Evolutionary conservation across 78 protist species (phyloP).

Genomic region (Planoprotostelium fungivorum): DNA sequence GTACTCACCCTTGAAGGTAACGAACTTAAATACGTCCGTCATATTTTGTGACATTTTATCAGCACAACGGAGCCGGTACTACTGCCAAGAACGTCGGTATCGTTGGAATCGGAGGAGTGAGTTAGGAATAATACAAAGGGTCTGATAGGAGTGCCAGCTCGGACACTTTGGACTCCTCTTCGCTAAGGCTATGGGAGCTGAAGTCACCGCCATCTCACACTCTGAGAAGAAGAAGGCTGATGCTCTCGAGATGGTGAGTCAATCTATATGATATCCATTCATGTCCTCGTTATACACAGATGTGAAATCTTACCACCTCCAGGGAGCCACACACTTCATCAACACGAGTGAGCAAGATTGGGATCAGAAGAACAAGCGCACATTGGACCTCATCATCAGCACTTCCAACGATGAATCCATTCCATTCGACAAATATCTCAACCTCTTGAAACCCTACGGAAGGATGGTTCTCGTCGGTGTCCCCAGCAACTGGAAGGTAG

Average conservation of each 20-base stretch:
- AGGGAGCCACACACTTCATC: background rate
- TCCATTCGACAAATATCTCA: background rate
- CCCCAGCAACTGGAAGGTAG: background rate
- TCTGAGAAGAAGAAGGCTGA: background rate
- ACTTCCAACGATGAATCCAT: background rate
- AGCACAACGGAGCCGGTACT: background rate
- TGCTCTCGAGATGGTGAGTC: background rate
- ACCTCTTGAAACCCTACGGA: background rate
- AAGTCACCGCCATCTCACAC: background rate
- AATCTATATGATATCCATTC: no score
- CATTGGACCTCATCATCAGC: background rate
- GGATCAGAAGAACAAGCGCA: background rate
- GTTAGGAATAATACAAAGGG: no score
- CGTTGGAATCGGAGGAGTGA: constrained; percentile 2
- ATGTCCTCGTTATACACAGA: no score
- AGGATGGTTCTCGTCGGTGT: background rate
- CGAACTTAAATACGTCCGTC: no score
- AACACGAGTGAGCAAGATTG: background rate
- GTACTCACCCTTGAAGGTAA: background rate
- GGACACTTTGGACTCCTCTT: background rate
- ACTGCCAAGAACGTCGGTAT: background rate
- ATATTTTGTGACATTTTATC: no score
- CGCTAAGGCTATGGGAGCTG: background rate
- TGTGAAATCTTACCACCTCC: no score
- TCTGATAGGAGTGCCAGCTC: no score